Percentiles rank a stretch among this genome's conserved stretches.
phyloP scores from a whole-genome alignment of 441 rosid species.

The Corymbia calophylla region DNA sequence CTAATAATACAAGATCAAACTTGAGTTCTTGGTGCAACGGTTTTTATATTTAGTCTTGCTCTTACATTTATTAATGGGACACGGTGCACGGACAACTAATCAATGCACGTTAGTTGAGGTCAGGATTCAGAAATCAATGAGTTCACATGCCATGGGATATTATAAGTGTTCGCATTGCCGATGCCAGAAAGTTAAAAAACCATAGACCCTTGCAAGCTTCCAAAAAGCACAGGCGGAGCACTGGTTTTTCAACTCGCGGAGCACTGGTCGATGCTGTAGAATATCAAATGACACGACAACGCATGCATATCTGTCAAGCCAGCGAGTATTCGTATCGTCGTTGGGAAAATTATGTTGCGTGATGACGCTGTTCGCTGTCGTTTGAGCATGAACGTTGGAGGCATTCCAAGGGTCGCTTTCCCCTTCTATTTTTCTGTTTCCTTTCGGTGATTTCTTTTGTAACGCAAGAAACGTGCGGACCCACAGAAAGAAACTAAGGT shows the following conservation, averaged over 20 bases:
- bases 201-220: not conserved
- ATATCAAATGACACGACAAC: not conserved
- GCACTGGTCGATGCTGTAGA: not conserved
- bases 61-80: not conserved
- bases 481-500: not conserved
- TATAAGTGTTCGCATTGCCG: not conserved
- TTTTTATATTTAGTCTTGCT: not conserved
- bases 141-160: not conserved
- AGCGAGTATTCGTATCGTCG: too few relatives aligned
- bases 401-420: not conserved
- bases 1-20: not conserved
- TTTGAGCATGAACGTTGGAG: not conserved
- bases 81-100: not conserved
- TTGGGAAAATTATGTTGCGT: not conserved
- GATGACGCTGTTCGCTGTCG: not conserved
- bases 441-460: not conserved
- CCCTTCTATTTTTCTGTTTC: not conserved
- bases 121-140: not conserved
- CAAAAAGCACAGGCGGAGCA: not conserved
- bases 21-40: not conserved
- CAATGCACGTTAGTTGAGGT: not conserved
- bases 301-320: not conserved
- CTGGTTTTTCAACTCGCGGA: too few relatives aligned
- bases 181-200: not conserved
- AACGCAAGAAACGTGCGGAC: not conserved